Evolutionary conservation across 208 protist species (phyloP), one percentile per base, ranked within the genome.

Genomic region (Phytomonas sp.): DNA sequence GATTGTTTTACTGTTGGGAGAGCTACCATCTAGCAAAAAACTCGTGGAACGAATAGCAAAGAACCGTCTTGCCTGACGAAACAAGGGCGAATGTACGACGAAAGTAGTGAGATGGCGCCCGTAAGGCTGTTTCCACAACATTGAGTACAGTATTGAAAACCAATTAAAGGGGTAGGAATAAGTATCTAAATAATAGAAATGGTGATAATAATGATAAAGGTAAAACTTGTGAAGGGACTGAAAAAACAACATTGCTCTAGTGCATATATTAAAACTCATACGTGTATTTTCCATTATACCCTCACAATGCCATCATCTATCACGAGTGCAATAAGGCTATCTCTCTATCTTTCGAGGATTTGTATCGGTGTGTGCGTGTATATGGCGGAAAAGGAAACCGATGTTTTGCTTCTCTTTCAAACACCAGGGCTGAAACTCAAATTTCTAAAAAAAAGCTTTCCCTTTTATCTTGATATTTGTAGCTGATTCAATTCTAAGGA

Each of bases 31-130:
- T 16, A 62, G 64, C 29, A 49, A 63, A 32, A 60, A 30, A 42
- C 60, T 23, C 30, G 29, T 72, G 32, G 36, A 59, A 37, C 30
- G 65, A 26, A 71, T 59, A 8, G 71, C 29, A 61, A 67, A 26
- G 6, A 34, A 26, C 0, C 66, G 63, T 14, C 49, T 29, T 66
- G 33, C 5, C 62, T 66, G 62, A 37, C 19, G 30, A 29, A 66
- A 26, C 62, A 33, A 33, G 36, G 69, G 16, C 63, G 69, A 4
- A 52, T 29, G 0, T 60, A 31, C 6, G 40, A 60, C 36, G 66
- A 65, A 0, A 68, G 30, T 33, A 40, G 49, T 19, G 65, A 52
- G 12, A 16, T 12, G 2, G 19, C 40, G 14, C 40, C 12, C 40
- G 40, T 12, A 19, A 23, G 40, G 14, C 14, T 23, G 40, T 49